Percentiles rank a stretch among this genome's conserved stretches.
These are phyloP conservation scores for Fusarium graminum DNA, from an alignment of 2,329 filamentous ascomycete genomes.

Conservation along the genomic window DNA sequence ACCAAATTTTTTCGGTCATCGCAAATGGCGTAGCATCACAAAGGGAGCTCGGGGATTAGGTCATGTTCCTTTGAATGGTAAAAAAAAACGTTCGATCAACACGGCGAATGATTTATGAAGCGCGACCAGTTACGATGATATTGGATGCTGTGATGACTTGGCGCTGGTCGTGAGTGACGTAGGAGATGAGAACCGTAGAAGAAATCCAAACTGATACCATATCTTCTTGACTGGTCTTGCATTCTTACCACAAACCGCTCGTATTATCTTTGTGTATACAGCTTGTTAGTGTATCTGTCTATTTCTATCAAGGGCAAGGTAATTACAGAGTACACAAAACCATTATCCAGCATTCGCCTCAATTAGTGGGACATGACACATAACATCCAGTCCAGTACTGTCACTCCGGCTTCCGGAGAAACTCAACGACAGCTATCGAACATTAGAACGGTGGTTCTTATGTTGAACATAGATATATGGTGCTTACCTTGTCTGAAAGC, in stretches of 20 bases:
- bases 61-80: conserved; percentile 56
- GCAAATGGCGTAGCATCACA: conserved; percentile 61
- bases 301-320: conserved; percentile 22
- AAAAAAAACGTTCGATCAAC: conserved; percentile 53
- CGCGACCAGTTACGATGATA: conserved; percentile 27
- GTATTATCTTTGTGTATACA: neutral
- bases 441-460: neutral
- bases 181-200: conserved; percentile 37
- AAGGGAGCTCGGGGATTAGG: conserved; percentile 58
- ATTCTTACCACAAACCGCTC: neutral
- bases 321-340: conserved; percentile 16
- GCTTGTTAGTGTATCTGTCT: conserved; percentile 17
- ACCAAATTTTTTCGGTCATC: conserved; percentile 59
- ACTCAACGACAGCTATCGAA: conserved; percentile 71
- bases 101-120: conserved; percentile 40
- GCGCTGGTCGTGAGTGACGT: conserved; percentile 23
- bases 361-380: conserved; percentile 23
- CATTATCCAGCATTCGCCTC: conserved; percentile 18
- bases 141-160: conserved; percentile 36
- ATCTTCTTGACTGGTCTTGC: neutral
- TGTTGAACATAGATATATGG: neutral
- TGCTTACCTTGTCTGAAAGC: conserved; percentile 78
- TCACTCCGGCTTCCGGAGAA: conserved; percentile 66
- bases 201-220: conserved; percentile 32
- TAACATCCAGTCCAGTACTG: neutral